Evolutionary conservation across 768 basidiomycete species (phyloP).

Genomic region (Flagelloscypha sp.): DNA sequence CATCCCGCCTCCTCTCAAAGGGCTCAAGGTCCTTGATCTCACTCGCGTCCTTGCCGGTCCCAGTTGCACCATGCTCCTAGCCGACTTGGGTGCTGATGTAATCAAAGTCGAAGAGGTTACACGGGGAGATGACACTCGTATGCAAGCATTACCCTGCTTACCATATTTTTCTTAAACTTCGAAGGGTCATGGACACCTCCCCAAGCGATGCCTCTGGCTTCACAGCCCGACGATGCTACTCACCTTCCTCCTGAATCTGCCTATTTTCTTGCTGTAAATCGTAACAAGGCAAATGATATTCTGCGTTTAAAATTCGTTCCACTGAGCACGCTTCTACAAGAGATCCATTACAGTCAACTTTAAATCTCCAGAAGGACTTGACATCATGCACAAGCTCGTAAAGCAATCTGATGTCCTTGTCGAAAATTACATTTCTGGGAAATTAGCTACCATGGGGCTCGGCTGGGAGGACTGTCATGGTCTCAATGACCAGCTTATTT

Average conservation of each 20-base stretch:
- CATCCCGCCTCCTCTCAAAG: slow-evolving; percentile 72
- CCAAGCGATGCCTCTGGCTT: slow-evolving; percentile 39
- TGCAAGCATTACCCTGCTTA: slow-evolving; percentile 16
- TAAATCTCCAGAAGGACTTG: slow-evolving; percentile 68
- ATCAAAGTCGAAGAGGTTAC: slow-evolving; percentile 82
- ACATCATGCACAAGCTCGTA: slow-evolving; percentile 65
- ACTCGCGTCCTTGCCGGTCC: slow-evolving; percentile 91
- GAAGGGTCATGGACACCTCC: slow-evolving; percentile 66
- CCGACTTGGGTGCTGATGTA: slow-evolving; percentile 87
- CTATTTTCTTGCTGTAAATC: slow-evolving; percentile 83
- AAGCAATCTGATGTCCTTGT: slow-evolving; percentile 76
- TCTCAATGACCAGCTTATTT: slow-evolving; percentile 76
- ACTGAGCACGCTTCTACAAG: too few species aligned
- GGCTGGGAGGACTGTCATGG: slow-evolving; percentile 75
- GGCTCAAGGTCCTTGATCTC: slow-evolving; percentile 79
- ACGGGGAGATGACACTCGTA: slow-evolving; percentile 86
- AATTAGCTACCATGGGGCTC: slow-evolving; percentile 76
- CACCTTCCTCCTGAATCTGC: slow-evolving; percentile 85
- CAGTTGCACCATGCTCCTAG: slow-evolving; percentile 88
- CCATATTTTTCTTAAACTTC: slow-evolving; percentile 4
- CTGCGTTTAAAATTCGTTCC: too few species aligned
- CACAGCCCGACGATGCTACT: slow-evolving; percentile 42
- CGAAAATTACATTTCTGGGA: slow-evolving; percentile 83
- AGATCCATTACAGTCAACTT: slow-evolving; percentile 86
- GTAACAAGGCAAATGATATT: too few species aligned